phyloP scores from a whole-genome alignment of 1,139 yeast species.

The Nematodospora anomalae region DNA sequence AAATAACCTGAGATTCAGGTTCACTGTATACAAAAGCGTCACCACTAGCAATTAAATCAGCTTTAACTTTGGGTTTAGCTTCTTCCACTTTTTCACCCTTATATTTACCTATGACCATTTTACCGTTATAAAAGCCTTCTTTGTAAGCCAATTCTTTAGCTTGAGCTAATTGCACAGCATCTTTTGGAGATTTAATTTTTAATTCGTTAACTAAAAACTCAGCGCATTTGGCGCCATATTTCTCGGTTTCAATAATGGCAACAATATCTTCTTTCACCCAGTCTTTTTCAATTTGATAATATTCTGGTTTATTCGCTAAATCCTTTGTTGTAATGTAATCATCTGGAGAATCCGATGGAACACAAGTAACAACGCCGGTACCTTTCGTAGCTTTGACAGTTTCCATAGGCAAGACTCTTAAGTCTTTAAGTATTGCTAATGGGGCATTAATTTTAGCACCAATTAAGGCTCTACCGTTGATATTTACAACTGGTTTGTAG shows the following conservation, averaged over 20 bases:
- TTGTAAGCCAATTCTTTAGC: constrained; percentile 96
- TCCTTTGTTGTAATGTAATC: constrained; percentile 87
- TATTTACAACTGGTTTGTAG: constrained; percentile 56
- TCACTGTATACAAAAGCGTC: constrained; percentile 89
- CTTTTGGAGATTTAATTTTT: constrained; percentile 95
- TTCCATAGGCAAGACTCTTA: constrained; percentile 95
- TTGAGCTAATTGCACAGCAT: constrained; percentile 76
- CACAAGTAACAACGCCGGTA: constrained; percentile 99
- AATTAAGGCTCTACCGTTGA: constrained; percentile 72
- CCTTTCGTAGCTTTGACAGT: constrained; percentile 93
- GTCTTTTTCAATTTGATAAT: constrained; percentile 77
- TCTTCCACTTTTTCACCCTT: constrained; percentile 86
- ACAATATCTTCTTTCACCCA: constrained; percentile 82
- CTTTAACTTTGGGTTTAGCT: constrained; percentile 86
- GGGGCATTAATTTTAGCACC: constrained; percentile 92
- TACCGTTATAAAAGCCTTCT: constrained; percentile 94
- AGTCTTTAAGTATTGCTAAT: constrained; percentile 63
- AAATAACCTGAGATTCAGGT: constrained; percentile 86
- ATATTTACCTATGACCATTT: constrained; percentile 76
- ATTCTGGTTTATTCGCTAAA: constrained; percentile 86
- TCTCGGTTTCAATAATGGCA: constrained; percentile 75
- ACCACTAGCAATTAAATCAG: constrained; percentile 73
- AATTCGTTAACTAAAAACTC: constrained; percentile 79
- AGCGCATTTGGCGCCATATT: constrained; percentile 89
- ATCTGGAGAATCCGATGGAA: constrained; percentile 98